Percentiles rank a stretch among this genome's conserved stretches.
Evolutionary conservation across 2,329 filamentous ascomycete species (phyloP).

Genomic region (Verticillium dahliae): DNA sequence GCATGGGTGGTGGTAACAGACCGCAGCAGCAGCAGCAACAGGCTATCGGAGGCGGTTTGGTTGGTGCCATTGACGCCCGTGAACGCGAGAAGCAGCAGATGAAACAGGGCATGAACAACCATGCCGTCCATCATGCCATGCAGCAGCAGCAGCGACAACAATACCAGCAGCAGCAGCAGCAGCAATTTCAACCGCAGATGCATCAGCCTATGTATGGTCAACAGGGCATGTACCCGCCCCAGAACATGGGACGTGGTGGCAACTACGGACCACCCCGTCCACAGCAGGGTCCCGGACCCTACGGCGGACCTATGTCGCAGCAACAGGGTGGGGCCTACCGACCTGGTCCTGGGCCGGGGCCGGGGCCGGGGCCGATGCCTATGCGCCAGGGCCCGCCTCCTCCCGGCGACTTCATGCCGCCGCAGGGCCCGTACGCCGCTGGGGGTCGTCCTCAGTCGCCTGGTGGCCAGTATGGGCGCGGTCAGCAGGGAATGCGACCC

Average conservation of each 20-base stretch:
- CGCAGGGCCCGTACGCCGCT: constrained; percentile 22
- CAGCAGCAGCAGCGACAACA: constrained; percentile 55
- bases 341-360: background rate
- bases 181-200: constrained; percentile 21
- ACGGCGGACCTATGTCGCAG: constrained; percentile 4
- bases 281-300: constrained; percentile 4
- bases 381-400: constrained; percentile 19
- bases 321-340: constrained; percentile 6
- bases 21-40: constrained; percentile 38
- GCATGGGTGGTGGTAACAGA: constrained; percentile 42
- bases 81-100: constrained; percentile 71
- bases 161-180: constrained; percentile 25
- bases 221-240: constrained; percentile 20
- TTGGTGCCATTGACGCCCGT: constrained; percentile 72
- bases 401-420: constrained; percentile 18
- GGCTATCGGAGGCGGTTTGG: constrained; percentile 53
- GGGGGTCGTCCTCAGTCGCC: constrained; percentile 7
- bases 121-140: constrained; percentile 68
- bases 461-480: background rate
- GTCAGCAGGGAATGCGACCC: constrained; percentile 7
- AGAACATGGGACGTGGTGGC: constrained; percentile 6
- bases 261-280: background rate
- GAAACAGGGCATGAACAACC: constrained; percentile 61
- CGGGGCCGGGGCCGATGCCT: constrained; percentile 11
- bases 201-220: constrained; percentile 21